Conservation (phyloP, 1,284 basidiomycete genomes). For the Paramarasmius palmivorus region DNA sequence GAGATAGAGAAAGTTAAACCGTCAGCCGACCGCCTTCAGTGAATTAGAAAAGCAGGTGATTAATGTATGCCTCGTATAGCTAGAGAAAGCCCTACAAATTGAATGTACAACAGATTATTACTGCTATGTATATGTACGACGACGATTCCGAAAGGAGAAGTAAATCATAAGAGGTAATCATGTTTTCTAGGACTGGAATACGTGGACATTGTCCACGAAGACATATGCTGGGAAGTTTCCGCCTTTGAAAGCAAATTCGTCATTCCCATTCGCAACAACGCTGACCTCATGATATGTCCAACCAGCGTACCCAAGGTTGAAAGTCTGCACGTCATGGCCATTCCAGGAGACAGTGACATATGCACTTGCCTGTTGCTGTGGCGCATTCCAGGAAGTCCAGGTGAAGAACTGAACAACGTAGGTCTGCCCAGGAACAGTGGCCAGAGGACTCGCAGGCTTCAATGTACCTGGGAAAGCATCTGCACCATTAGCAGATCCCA, state of each 20-base stretch:
- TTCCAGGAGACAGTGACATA: slow-evolving; percentile 21
- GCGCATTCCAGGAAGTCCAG: slow-evolving; percentile 23
- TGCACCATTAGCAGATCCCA: slow-evolving; percentile 25
- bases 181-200: not conserved
- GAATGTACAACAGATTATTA: no score
- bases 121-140: no score
- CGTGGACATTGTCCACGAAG: not conserved
- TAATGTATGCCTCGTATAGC: no score
- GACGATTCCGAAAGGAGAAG: no score
- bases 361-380: slow-evolving; percentile 21
- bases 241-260: not conserved
- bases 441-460: slow-evolving; percentile 20
- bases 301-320: not conserved
- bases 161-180: no score
- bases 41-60: no score
- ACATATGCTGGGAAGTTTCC: not conserved
- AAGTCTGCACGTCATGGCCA: not conserved
- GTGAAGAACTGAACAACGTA: slow-evolving; percentile 30
- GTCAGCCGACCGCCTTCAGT: no score
- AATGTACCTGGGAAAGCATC: slow-evolving; percentile 28
- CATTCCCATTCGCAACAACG: not conserved
- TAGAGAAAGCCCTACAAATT: no score
- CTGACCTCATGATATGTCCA: not conserved
- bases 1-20: no score
- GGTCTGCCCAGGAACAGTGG: slow-evolving; percentile 21